phyloP scores from a whole-genome alignment of 805 yeast species.

The Pichia insulana region DNA sequence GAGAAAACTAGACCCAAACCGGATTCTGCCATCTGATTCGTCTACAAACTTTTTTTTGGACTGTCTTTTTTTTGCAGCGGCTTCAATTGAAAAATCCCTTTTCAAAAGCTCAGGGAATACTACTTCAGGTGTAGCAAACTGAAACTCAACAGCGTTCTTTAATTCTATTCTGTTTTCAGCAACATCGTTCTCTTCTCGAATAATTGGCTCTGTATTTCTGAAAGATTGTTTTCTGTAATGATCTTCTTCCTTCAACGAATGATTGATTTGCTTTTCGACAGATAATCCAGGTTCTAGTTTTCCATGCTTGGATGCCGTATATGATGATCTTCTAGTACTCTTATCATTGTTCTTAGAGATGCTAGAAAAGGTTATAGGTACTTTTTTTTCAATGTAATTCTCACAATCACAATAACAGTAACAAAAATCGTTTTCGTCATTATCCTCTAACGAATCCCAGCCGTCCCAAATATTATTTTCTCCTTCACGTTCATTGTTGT shows the following conservation, averaged over 20 bases:
- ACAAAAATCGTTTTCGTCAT: no score
- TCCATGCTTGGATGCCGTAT: no score
- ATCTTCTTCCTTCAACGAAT: slow-evolving; percentile 15
- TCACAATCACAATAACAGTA: no score
- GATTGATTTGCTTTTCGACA: background rate
- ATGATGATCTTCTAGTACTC: no score
- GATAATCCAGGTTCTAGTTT: no score
- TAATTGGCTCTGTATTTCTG: background rate
- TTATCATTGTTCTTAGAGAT: no score
- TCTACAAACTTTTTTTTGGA: background rate
- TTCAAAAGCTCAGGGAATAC: background rate
- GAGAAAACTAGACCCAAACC: slow-evolving; percentile 5
- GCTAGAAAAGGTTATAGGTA: no score
- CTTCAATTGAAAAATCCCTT: background rate
- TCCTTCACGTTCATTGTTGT: background rate
- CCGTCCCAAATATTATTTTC: background rate
- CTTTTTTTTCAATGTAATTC: no score
- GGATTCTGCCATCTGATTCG: background rate
- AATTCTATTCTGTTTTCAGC: background rate
- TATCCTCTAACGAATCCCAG: no score
- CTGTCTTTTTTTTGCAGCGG: background rate
- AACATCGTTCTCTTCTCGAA: background rate
- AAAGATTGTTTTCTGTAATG: slow-evolving; percentile 13
- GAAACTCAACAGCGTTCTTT: slow-evolving; percentile 10
- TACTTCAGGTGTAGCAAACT: slow-evolving; percentile 19